phyloP scores from a whole-genome alignment of 129 eudicot genomes.

The Pulicaria dysenterica region DNA sequence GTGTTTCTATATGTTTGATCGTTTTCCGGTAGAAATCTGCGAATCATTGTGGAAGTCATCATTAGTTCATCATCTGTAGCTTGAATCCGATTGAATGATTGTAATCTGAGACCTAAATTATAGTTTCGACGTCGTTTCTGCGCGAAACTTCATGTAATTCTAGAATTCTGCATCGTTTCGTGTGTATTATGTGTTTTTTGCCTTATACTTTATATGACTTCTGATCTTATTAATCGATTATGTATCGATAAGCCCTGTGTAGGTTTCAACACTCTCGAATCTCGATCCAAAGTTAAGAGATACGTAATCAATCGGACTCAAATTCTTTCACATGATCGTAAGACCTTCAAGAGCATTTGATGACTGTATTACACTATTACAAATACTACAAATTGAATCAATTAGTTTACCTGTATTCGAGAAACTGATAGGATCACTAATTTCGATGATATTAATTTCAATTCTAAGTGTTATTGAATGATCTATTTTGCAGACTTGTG shows the following conservation, averaged over 20 bases:
- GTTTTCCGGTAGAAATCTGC: neutral
- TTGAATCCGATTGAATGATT: slow-evolving; percentile 3
- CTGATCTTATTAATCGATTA: slow-evolving; percentile 7
- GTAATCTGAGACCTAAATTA: slow-evolving; percentile 11
- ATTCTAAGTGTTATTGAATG: neutral
- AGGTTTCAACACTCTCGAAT: neutral
- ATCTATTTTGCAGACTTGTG: slow-evolving; percentile 26
- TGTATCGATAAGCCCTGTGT: neutral
- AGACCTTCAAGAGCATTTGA: neutral
- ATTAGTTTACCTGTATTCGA: too few relatives aligned
- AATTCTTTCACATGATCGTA: neutral
- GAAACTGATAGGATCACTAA: too few relatives aligned
- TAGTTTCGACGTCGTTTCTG: slow-evolving; percentile 6
- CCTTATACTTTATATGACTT: neutral
- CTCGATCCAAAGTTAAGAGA: slow-evolving; percentile 4
- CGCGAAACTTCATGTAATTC: neutral
- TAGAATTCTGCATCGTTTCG: slow-evolving; percentile 1
- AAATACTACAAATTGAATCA: too few relatives aligned
- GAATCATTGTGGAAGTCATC: neutral
- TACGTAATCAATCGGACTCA: slow-evolving; percentile 1
- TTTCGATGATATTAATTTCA: too few relatives aligned
- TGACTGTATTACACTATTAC: neutral
- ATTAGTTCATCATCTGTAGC: slow-evolving; percentile 11
- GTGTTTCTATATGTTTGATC: neutral
- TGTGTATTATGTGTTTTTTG: slow-evolving; percentile 7